A percentile compares a stretch with the other conserved stretches of the same genome.
phyloP scores from a whole-genome alignment of 495 filamentous ascomycete genomes.

The Xylaria curta region DNA sequence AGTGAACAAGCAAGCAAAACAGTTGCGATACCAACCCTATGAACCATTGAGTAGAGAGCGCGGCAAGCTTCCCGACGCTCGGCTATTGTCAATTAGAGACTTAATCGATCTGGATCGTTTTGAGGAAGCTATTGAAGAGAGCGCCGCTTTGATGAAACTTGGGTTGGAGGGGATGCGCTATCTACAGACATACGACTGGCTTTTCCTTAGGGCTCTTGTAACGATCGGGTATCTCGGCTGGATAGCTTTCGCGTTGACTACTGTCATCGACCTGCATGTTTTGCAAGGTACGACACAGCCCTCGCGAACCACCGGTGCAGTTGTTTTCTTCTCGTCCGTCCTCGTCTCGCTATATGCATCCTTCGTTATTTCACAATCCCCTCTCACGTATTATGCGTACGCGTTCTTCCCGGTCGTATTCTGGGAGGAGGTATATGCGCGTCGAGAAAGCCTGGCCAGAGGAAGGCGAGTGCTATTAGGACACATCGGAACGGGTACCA shows the following conservation, averaged over 20 bases:
- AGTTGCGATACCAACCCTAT: constrained; percentile 80
- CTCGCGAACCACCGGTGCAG: constrained; percentile 66
- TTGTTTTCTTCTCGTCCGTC: constrained; percentile 74
- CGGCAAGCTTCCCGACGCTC: constrained; percentile 67
- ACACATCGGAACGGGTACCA: constrained; percentile 64
- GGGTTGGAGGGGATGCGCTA: constrained; percentile 89
- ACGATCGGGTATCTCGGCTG: constrained; percentile 94
- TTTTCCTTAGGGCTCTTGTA: constrained; percentile 93
- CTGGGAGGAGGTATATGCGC: constrained; percentile 94
- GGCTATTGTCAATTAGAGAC: constrained; percentile 69
- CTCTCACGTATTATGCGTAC: constrained; percentile 89
- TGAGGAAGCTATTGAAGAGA: constrained; percentile 76
- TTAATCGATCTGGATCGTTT: constrained; percentile 71
- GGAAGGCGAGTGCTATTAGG: constrained; percentile 74
- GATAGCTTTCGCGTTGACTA: constrained; percentile 94
- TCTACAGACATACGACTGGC: constrained; percentile 93
- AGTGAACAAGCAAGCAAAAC: constrained; percentile 74
- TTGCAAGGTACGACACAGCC: constrained; percentile 73
- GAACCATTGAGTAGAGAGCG: constrained; percentile 60
- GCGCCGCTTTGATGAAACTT: constrained; percentile 73
- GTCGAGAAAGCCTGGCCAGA: constrained; percentile 69
- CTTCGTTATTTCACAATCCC: constrained; percentile 78
- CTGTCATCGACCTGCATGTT: constrained; percentile 88
- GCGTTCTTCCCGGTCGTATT: constrained; percentile 90
- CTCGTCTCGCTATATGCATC: constrained; percentile 77